These are phyloP conservation scores for Aquilaria yunnanensis DNA, from an alignment of 345 rosid species.

Conservation along the genomic window DNA sequence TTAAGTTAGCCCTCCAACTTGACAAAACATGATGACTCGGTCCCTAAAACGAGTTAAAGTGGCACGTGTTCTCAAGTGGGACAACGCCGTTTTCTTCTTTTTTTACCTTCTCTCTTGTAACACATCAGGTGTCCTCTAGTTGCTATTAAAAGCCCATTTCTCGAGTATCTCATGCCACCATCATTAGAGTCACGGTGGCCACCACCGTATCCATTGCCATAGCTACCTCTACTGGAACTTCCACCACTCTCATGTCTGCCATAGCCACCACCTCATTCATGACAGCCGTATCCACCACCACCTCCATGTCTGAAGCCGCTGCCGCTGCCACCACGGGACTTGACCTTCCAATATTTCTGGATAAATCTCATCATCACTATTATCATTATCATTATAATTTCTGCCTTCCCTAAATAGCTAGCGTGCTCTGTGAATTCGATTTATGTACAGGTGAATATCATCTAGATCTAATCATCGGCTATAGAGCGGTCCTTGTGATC, in stretches of 20 bases:
- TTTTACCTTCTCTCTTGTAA: no score
- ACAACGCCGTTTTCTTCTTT: no score
- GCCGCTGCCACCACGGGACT: constrained; percentile 55
- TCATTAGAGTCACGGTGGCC: constrained; percentile 29
- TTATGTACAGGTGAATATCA: no score
- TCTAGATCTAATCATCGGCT: no score
- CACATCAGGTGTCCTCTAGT: no score
- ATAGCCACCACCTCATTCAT: constrained; percentile 30
- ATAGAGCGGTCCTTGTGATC: no score
- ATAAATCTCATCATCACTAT: no score
- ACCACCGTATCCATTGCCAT: constrained; percentile 24
- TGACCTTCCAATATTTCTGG: constrained; percentile 24
- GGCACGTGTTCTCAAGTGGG: no score
- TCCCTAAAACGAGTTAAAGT: no score
- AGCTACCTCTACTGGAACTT: constrained; percentile 24
- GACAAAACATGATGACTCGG: no score
- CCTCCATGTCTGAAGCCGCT: constrained; percentile 33
- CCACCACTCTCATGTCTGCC: constrained; percentile 38
- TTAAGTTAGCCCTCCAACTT: no score
- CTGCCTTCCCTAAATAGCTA: constrained; percentile 84
- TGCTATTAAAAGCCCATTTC: constrained; percentile 17
- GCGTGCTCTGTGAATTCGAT: constrained; percentile 44
- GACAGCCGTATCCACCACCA: constrained; percentile 38
- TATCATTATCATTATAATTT: constrained; percentile 67
- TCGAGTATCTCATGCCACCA: constrained; percentile 45